These are phyloP conservation scores for Xylaria multiplex DNA, from an alignment of 2,329 filamentous ascomycete species.

Conservation along the genomic window DNA sequence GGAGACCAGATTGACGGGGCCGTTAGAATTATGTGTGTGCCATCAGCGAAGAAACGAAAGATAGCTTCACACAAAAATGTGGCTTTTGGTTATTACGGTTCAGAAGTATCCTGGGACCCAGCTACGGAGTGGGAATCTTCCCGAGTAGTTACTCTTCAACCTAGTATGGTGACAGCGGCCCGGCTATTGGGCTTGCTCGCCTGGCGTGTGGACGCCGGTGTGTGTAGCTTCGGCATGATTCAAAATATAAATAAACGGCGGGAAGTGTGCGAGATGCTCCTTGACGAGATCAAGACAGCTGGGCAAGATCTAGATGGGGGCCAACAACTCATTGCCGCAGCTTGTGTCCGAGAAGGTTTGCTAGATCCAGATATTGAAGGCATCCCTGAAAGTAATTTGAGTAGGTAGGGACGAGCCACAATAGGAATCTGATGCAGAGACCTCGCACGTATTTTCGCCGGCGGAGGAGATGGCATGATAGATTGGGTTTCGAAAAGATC, in stretches of 20 bases:
- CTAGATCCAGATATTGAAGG: not conserved
- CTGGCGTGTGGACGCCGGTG: not conserved
- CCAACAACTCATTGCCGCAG: slow-evolving; percentile 24
- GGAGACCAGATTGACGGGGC: not conserved
- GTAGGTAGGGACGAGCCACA: too few species aligned
- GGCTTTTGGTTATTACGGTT: not conserved
- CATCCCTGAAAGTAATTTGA: too few species aligned
- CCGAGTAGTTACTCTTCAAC: slow-evolving; percentile 1
- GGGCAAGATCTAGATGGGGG: slow-evolving; percentile 23
- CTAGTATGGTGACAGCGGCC: not conserved
- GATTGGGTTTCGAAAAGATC: too few species aligned
- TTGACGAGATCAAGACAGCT: slow-evolving; percentile 17
- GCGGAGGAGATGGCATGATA: too few species aligned
- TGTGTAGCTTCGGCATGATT: not conserved
- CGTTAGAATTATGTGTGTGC: slow-evolving; percentile 6
- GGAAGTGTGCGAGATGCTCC: slow-evolving; percentile 14
- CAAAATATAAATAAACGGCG: not conserved
- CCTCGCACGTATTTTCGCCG: too few species aligned
- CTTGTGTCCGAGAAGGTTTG: slow-evolving; percentile 16
- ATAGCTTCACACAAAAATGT: not conserved
- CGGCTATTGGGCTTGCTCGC: not conserved
- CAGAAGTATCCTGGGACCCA: not conserved
- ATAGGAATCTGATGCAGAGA: too few species aligned
- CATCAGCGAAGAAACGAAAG: not conserved
- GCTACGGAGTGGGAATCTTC: not conserved